phyloP scores from a whole-genome alignment of 108 stramenopile species.

The Schizochytrium sp. region DNA sequence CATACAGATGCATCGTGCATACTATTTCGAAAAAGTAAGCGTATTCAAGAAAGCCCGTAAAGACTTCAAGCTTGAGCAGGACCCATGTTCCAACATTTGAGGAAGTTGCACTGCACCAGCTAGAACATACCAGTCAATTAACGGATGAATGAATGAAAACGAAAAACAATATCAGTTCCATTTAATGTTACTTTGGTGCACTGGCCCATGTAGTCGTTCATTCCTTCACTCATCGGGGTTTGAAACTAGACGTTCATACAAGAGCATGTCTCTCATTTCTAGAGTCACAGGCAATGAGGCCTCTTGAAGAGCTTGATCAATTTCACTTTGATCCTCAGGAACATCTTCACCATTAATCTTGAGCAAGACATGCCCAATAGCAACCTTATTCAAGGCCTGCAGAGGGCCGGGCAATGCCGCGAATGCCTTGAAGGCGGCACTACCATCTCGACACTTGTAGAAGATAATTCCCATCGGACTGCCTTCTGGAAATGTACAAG shows the following conservation, averaged over 20 bases:
- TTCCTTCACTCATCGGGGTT: no score
- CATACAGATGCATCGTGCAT: no score
- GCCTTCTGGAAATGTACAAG: constrained; percentile 42
- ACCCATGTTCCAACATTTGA: no score
- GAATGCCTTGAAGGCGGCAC: constrained; percentile 32
- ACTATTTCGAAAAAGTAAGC: no score
- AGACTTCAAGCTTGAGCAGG: no score
- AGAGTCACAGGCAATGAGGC: neutral
- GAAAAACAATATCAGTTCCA: no score
- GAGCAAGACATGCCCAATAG: constrained; percentile 18
- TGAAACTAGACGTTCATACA: neutral
- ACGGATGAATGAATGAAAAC: no score
- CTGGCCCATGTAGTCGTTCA: no score
- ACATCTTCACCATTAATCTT: neutral
- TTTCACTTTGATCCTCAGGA: neutral
- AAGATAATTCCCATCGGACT: constrained; percentile 51
- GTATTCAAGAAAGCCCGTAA: no score
- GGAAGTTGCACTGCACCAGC: no score
- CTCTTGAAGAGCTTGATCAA: neutral
- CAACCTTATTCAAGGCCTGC: neutral
- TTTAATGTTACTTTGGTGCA: no score
- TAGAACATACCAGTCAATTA: no score
- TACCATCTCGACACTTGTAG: neutral
- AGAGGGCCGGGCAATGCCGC: constrained; percentile 36
- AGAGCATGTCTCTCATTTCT: neutral